A percentile compares a stretch with the other conserved stretches of the same genome.
Conservation (phyloP, 2,329 filamentous ascomycete genomes). For the Aspergillus japonicus region DNA sequence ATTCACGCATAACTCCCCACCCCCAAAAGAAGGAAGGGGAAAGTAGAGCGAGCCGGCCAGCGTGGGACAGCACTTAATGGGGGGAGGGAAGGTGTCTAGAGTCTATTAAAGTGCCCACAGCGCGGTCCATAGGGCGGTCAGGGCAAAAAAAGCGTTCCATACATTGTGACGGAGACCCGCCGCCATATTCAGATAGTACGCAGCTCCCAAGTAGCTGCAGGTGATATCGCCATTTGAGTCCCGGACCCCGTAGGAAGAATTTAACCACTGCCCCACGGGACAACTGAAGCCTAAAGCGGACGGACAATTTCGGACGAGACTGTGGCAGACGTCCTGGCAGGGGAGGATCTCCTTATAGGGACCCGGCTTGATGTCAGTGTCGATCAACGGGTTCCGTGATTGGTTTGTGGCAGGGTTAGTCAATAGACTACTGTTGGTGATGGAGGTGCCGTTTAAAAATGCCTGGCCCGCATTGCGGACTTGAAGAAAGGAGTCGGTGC, state of each 20-base stretch:
- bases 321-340: constrained; percentile 83
- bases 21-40: background rate
- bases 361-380: constrained; percentile 69
- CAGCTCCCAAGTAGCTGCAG: constrained; percentile 64
- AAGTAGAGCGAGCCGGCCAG: background rate
- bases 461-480: constrained; percentile 69
- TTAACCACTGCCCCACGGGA: constrained; percentile 55
- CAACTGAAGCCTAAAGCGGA: constrained; percentile 73
- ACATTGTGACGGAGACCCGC: background rate
- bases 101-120: constrained; percentile 12
- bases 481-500: constrained; percentile 56
- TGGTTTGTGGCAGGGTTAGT: constrained; percentile 48
- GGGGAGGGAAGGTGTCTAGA: no score
- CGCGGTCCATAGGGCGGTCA: constrained; percentile 16
- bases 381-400: constrained; percentile 72
- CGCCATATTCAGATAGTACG: constrained; percentile 47
- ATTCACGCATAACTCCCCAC: background rate
- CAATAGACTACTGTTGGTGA: constrained; percentile 41
- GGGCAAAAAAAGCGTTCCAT: background rate
- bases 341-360: constrained; percentile 93
- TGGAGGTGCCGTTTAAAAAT: constrained; percentile 67
- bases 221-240: constrained; percentile 42
- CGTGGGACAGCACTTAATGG: no score
- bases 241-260: constrained; percentile 52
- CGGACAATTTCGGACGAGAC: constrained; percentile 81